phyloP scores from a whole-genome alignment of 495 filamentous ascomycete genomes.

The Aspergillus heteromorphus region DNA sequence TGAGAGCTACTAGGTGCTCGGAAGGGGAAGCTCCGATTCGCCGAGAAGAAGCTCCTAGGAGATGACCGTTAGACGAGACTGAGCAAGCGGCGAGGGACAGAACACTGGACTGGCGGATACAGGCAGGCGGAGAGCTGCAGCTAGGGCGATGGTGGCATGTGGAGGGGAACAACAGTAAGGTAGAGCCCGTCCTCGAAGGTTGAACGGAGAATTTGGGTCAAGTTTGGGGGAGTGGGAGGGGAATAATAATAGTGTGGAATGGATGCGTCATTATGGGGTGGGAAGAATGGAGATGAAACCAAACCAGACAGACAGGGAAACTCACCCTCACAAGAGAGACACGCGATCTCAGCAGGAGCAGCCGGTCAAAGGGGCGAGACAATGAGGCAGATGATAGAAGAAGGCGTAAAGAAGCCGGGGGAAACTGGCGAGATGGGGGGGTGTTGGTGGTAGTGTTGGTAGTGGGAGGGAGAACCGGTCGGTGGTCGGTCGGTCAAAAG shows the following conservation, averaged over 20 bases:
- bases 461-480: neutral
- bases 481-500: neutral
- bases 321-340: slow-evolving; percentile 7
- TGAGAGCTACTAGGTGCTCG: slow-evolving; percentile 15
- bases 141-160: slow-evolving; percentile 1
- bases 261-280: slow-evolving; percentile 40
- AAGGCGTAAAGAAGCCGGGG: neutral
- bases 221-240: slow-evolving; percentile 13
- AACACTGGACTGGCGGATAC: neutral
- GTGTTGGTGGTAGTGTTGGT: slow-evolving; percentile 5
- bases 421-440: neutral
- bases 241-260: slow-evolving; percentile 8
- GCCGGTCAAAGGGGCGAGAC: neutral
- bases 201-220: slow-evolving; percentile 15
- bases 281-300: slow-evolving; percentile 6
- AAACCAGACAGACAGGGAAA: slow-evolving; percentile 6
- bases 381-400: neutral
- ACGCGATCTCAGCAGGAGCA: neutral
- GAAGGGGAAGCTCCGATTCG: slow-evolving; percentile 24
- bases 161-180: slow-evolving; percentile 1
- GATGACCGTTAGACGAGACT: slow-evolving; percentile 12
- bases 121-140: neutral
- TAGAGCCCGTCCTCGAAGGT: neutral
- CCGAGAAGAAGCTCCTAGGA: slow-evolving; percentile 10
- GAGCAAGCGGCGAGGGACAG: slow-evolving; percentile 1